phyloP scores from a whole-genome alignment of 2,329 filamentous ascomycete genomes.

The Mycocentrospora acerina region DNA sequence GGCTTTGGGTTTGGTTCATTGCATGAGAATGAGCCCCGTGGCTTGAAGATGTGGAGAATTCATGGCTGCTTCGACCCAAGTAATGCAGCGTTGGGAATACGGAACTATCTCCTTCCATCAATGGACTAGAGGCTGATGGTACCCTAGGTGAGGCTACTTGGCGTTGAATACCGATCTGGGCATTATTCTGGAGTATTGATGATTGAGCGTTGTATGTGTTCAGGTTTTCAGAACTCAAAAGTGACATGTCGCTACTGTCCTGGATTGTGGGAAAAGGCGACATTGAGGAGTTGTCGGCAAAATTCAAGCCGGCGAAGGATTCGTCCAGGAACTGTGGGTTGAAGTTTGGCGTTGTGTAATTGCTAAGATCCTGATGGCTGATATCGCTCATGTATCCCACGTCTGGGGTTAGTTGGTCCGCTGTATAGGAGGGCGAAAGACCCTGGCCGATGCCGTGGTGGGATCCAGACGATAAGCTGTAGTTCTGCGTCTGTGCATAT shows the following conservation, averaged over 20 bases:
- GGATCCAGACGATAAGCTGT: conserved; percentile 30
- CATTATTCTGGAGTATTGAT: conserved; percentile 20
- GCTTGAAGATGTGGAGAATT: conserved; percentile 31
- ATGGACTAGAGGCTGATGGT: conserved; percentile 41
- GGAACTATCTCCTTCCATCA: conserved; percentile 32
- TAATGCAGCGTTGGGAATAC: conserved; percentile 22
- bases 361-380: conserved; percentile 33
- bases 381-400: conserved; percentile 37
- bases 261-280: conserved; percentile 26
- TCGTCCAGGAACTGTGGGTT: conserved; percentile 35
- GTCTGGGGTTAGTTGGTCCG: conserved; percentile 42
- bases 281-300: conserved; percentile 25
- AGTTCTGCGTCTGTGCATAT: conserved; percentile 28
- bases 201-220: conserved; percentile 36
- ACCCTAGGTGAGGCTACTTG: conserved; percentile 40
- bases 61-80: conserved; percentile 13
- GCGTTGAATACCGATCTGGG: conserved; percentile 25
- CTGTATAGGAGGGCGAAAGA: conserved; percentile 41
- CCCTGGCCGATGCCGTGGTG: conserved; percentile 34
- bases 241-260: conserved; percentile 27
- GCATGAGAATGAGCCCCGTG: conserved; percentile 28
- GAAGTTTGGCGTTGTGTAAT: conserved; percentile 36
- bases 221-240: conserved; percentile 28
- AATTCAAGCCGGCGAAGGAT: conserved; percentile 28
- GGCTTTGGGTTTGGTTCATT: conserved; percentile 39